Percentiles rank a stretch among this genome's conserved stretches.
phyloP scores from a whole-genome alignment of 345 rosid genomes.

The Citrus inodora region DNA sequence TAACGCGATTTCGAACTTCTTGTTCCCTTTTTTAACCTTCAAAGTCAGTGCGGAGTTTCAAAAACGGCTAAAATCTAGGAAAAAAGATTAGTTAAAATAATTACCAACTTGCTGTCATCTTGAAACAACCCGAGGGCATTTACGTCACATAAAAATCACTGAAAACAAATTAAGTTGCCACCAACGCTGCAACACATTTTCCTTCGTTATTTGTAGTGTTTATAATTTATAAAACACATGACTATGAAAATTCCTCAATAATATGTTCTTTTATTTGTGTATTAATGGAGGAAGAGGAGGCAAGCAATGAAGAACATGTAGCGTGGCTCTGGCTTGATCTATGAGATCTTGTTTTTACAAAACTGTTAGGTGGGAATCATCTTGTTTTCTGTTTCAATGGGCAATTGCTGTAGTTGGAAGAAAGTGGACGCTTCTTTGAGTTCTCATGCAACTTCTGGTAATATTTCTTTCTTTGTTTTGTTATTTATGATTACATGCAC shows the following conservation, averaged over 20 bases:
- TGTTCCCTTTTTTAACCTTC: not conserved
- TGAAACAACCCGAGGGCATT: not conserved
- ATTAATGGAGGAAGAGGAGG: not conserved
- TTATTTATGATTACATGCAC: not conserved
- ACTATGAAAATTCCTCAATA: not conserved
- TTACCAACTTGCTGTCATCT: not conserved
- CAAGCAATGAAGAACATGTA: not conserved
- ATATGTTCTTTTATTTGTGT: not conserved
- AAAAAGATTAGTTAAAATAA: not conserved
- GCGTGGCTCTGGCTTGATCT: not conserved
- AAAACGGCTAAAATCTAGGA: not conserved
- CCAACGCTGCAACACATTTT: not conserved
- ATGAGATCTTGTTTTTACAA: not conserved
- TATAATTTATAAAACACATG: not conserved
- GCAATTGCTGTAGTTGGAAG: slow-evolving; percentile 25
- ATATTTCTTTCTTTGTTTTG: not conserved
- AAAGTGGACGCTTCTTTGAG: slow-evolving; percentile 8
- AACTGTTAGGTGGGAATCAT: not conserved
- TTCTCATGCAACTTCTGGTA: slow-evolving; percentile 20
- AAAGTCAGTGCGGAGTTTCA: not conserved
- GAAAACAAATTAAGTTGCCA: not conserved
- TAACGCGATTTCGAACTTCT: not conserved
- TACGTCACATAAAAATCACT: not conserved
- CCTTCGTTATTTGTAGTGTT: not conserved
- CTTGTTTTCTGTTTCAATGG: slow-evolving; percentile 9